phyloP scores from a whole-genome alignment of 495 filamentous ascomycete species.

The Pyrenopolyporus hunteri region DNA sequence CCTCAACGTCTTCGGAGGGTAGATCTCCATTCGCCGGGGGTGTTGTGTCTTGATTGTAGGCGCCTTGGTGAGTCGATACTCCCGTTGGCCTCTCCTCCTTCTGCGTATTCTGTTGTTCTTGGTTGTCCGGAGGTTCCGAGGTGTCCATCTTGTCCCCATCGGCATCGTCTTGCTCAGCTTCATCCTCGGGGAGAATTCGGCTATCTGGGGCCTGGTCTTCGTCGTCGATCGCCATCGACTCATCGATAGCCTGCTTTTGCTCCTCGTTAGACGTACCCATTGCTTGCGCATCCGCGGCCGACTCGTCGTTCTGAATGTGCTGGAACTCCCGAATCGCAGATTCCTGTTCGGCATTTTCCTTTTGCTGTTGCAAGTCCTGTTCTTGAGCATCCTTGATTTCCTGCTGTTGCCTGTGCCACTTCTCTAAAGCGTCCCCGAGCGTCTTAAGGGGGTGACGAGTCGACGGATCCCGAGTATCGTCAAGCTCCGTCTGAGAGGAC shows the following conservation, averaged over 20 bases:
- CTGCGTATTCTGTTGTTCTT: constrained; percentile 49
- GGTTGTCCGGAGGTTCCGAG: constrained; percentile 41
- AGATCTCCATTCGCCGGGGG: constrained; percentile 22
- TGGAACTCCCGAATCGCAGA: constrained; percentile 79
- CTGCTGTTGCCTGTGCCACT: constrained; percentile 84
- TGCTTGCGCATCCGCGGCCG: constrained; percentile 83
- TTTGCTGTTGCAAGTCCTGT: constrained; percentile 62
- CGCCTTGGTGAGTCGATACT: constrained; percentile 57
- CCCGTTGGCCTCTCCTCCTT: constrained; percentile 50
- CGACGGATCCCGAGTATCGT: constrained; percentile 52
- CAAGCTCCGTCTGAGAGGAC: constrained; percentile 51
- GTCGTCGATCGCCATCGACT: constrained; percentile 80
- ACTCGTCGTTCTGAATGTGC: constrained; percentile 83
- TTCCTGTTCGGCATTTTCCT: constrained; percentile 53
- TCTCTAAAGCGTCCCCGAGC: constrained; percentile 89
- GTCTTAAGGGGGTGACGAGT: constrained; percentile 81
- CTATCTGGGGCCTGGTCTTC: constrained; percentile 57
- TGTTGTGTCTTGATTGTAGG: constrained; percentile 43
- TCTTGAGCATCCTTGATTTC: constrained; percentile 76
- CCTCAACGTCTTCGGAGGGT: constrained; percentile 50
- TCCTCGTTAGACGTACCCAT: constrained; percentile 88
- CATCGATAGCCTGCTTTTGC: constrained; percentile 79
- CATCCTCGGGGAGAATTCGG: constrained; percentile 51
- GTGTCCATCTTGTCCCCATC: constrained; percentile 53
- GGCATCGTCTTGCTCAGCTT: constrained; percentile 55